Evolutionary conservation across 495 filamentous ascomycete genomes (phyloP), one percentile per base, ranked within the genome.

Genomic region (Acidomyces sp.): DNA sequence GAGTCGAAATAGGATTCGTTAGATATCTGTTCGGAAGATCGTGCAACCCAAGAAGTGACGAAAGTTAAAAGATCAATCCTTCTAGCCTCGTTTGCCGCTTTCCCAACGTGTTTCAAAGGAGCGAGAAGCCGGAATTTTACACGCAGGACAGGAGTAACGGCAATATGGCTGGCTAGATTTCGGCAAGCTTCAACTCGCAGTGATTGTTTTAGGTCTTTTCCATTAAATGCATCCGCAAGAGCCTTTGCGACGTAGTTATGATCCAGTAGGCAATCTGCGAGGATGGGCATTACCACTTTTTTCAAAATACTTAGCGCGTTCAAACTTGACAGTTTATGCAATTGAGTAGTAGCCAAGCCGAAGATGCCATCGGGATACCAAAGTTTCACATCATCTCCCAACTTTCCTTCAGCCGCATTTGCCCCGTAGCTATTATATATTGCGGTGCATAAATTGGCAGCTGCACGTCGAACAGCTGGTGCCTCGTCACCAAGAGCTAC

Each of bases 251-350:
- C 29, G 16, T 39, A 30, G 4, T 30, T 25, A 24, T 70, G 60
- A 54, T 94, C 85, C 15, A 93, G 62, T 7, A 84, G 68, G 50
- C 77, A 87, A 58, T 93, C 87, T 53, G 94, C 86, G 13, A 95
- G 53, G 4, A 65, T 71, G 2, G 81, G 78, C 17, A 82, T 53
- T 23, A 95, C 56, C 18, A 78, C 62, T 15, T 68, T 70, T 13
- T 69, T 60, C 6, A 93, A 46, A 9, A 94, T 60, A 34, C 72
- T 71, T 15, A 68, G 56, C 2, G 59, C 62, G 31, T 78, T 72
- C 12, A 71, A 67, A 2, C 49, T 45, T 23, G 71, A 60, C n/a
- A 93, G 26, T 6, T 7, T 2, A 31, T 39, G 33, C 6, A 32
- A 24, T 19, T 43, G 6, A 6, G 28, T 9, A 6, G 30, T 28